Conservation (phyloP, 2,329 filamentous ascomycete genomes). For the Fusarium chaquense region DNA sequence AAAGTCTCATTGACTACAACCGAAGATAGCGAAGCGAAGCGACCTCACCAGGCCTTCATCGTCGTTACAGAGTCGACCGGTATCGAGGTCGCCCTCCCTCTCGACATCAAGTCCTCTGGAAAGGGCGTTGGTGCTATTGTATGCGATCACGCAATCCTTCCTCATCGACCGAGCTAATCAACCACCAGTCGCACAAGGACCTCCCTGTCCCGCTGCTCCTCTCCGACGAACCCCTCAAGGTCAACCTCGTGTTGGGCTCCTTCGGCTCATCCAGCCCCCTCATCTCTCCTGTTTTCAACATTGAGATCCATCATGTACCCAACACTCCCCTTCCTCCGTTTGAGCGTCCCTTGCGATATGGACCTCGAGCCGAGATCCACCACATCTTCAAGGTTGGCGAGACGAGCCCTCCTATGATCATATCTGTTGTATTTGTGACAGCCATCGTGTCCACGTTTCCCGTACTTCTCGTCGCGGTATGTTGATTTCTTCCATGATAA, state of each 20-base stretch:
- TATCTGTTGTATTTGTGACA: constrained; percentile 82
- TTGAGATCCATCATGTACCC: constrained; percentile 74
- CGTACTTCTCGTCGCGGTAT: constrained; percentile 75
- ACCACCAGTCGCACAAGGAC: constrained; percentile 82
- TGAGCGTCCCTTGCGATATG: constrained; percentile 82
- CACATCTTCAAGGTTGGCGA: constrained; percentile 89
- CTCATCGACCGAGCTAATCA: constrained; percentile 45
- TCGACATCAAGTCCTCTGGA: constrained; percentile 87
- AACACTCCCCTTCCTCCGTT: constrained; percentile 69
- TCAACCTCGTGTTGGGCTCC: constrained; percentile 86
- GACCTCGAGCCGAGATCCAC: constrained; percentile 84
- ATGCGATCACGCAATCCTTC: constrained; percentile 51
- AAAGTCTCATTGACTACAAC: constrained; percentile 86
- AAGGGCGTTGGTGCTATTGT: constrained; percentile 87
- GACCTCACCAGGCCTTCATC: constrained; percentile 94
- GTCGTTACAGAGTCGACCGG: constrained; percentile 82
- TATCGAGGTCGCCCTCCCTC: constrained; percentile 87
- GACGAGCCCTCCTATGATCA: constrained; percentile 80
- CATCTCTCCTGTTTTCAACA: constrained; percentile 77
- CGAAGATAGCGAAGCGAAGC: constrained; percentile 81
- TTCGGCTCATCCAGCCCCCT: constrained; percentile 81
- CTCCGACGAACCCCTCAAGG: constrained; percentile 75
- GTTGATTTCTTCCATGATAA: constrained; percentile 46
- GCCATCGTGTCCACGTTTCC: constrained; percentile 81
- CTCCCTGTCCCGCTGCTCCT: constrained; percentile 85